Evolutionary conservation across 1,139 yeast species (phyloP).

Genomic region (Debaryomyces fabryi): DNA sequence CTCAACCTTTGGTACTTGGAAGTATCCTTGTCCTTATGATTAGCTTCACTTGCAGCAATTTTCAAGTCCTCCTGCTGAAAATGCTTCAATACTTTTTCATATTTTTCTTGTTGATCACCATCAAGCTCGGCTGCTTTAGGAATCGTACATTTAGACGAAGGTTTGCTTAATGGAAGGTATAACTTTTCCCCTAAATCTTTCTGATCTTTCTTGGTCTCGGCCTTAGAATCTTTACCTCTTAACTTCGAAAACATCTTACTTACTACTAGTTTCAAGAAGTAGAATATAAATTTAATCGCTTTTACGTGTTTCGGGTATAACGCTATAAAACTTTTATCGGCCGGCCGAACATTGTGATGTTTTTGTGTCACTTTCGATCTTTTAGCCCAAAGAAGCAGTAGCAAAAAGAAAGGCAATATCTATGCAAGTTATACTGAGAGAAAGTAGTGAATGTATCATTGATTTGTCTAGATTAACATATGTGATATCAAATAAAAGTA

Average conservation of each 20-base stretch:
- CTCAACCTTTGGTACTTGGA: slow-evolving; percentile 23
- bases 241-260: slow-evolving; percentile 8
- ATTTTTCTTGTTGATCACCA: slow-evolving; percentile 59
- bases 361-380: slow-evolving; percentile 3
- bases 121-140: slow-evolving; percentile 56
- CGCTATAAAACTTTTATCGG: not conserved
- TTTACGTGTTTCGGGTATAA: not conserved
- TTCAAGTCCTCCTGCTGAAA: slow-evolving; percentile 51
- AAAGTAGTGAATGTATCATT: not conserved
- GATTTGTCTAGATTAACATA: not conserved
- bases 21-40: slow-evolving; percentile 29
- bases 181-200: slow-evolving; percentile 20
- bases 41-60: slow-evolving; percentile 45
- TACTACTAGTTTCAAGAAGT: not conserved
- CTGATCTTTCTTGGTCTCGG: slow-evolving; percentile 5
- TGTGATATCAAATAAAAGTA: not conserved
- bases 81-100: slow-evolving; percentile 57
- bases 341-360: not conserved
- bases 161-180: slow-evolving; percentile 53
- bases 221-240: slow-evolving; percentile 7
- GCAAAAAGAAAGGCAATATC: not conserved
- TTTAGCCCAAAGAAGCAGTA: not conserved
- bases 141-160: slow-evolving; percentile 50
- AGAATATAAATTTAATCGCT: not conserved
- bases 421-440: not conserved